Evolutionary conservation across 73 alveolate genomes (phyloP).

Genomic region (Tetrahymena malaccensis): DNA sequence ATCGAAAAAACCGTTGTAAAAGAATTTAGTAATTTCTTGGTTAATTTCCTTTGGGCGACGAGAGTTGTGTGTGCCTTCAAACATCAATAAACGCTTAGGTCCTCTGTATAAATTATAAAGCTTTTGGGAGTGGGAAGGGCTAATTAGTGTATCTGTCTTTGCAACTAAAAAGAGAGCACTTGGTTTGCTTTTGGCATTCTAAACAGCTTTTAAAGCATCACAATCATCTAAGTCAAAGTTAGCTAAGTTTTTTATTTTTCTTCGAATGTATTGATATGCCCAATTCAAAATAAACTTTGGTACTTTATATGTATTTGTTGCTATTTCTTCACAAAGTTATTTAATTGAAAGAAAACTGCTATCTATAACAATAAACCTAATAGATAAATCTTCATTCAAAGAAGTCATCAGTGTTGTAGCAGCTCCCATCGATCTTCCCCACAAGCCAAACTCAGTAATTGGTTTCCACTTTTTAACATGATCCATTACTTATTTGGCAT

Average conservation of each 20-base stretch:
- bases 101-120: neutral
- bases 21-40: neutral
- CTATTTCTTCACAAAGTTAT: neutral
- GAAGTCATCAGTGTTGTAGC: conserved; percentile 75
- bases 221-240: neutral
- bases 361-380: neutral
- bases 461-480: conserved; percentile 56
- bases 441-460: conserved; percentile 68
- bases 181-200: neutral
- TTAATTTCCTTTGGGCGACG: neutral
- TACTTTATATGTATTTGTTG: neutral
- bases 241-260: neutral
- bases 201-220: neutral
- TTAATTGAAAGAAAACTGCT: neutral
- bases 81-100: neutral
- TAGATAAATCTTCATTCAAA: neutral
- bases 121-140: neutral
- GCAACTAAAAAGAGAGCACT: neutral
- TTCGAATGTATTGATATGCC: neutral
- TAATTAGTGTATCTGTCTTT: neutral
- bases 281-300: neutral
- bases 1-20: neutral
- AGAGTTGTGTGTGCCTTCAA: neutral
- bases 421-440: conserved; percentile 98
- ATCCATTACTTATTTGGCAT: conserved; percentile 62